A percentile compares a stretch with the other conserved stretches of the same genome.
Evolutionary conservation across 2,329 filamentous ascomycete genomes (phyloP).

Genomic region (Chalara sp.): DNA sequence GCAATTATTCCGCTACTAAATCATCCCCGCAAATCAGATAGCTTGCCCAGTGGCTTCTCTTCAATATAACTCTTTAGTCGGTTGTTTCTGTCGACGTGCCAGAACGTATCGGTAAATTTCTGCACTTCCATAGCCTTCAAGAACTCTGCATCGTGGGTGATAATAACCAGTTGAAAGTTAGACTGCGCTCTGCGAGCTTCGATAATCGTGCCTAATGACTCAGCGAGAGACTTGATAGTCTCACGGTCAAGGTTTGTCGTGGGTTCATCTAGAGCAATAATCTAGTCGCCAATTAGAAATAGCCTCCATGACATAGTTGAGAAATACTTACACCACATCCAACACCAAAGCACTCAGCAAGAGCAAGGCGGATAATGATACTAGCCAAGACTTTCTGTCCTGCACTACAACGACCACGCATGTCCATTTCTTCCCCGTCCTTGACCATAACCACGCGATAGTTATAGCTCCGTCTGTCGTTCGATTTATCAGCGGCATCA

Average conservation of each 20-base stretch:
- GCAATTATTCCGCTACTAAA: no score
- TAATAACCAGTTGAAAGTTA: conserved; percentile 97
- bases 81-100: conserved; percentile 74
- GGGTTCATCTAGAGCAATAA: conserved; percentile 95
- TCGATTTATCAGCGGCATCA: conserved; percentile 50
- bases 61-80: conserved; percentile 85
- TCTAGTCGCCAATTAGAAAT: conserved; percentile 24
- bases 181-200: conserved; percentile 72
- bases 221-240: conserved; percentile 86
- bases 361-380: conserved; percentile 93
- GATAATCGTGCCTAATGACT: conserved; percentile 83
- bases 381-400: conserved; percentile 94
- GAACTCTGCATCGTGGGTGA: conserved; percentile 98
- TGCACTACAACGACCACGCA: conserved; percentile 94
- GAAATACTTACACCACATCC: conserved; percentile 63
- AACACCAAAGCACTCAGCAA: conserved; percentile 93
- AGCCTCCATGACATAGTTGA: neutral
- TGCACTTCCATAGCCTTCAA: conserved; percentile 86
- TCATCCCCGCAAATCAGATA: neutral
- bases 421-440: conserved; percentile 96
- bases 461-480: conserved; percentile 81
- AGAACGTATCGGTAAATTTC: conserved; percentile 91
- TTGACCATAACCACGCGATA: conserved; percentile 98
- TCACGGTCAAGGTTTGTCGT: conserved; percentile 94
- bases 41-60: conserved; percentile 36